A percentile compares a stretch with the other conserved stretches of the same genome.
These are phyloP conservation scores for Cymbidium sinense DNA, from an alignment of 106 monocot species.

Conservation along the genomic window DNA sequence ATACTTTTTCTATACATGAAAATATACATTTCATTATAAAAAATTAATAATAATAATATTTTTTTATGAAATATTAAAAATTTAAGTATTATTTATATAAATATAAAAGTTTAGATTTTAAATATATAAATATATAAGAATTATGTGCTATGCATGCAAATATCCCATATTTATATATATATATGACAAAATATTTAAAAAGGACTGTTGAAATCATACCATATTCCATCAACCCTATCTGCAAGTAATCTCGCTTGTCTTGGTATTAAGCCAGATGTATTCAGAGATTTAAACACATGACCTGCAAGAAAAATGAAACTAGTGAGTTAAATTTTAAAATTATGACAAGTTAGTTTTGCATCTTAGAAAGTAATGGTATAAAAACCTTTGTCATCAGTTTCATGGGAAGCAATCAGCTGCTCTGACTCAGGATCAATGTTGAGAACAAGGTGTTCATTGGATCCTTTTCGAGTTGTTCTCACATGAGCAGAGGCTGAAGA, in stretches of 20 bases:
- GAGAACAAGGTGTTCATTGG: constrained; percentile 77
- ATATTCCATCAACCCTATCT: constrained; percentile 84
- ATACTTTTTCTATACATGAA: no score
- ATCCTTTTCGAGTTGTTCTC: constrained; percentile 72
- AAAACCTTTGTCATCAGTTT: constrained; percentile 89
- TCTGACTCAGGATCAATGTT: constrained; percentile 62
- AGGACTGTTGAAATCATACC: constrained; percentile 36
- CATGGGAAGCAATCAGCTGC: constrained; percentile 40
- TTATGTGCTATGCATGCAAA: no score
- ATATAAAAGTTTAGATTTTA: no score
- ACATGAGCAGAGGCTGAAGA: constrained; percentile 49
- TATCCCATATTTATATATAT: no score
- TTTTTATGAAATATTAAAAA: no score
- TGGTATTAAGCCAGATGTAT: constrained; percentile 82
- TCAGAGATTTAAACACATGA: constrained; percentile 88
- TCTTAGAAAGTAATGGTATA: neutral
- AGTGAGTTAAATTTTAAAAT: neutral
- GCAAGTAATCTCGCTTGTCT: constrained; percentile 84
- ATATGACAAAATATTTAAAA: neutral
- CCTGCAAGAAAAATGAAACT: constrained; percentile 33
- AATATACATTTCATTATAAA: no score
- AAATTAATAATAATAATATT: neutral
- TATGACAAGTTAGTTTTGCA: neutral
- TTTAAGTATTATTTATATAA: no score
- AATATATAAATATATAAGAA: no score